A percentile compares a stretch with the other conserved stretches of the same genome.
Evolutionary conservation across 305 asterid species (phyloP).

Genomic region (Solanum hybrid): DNA sequence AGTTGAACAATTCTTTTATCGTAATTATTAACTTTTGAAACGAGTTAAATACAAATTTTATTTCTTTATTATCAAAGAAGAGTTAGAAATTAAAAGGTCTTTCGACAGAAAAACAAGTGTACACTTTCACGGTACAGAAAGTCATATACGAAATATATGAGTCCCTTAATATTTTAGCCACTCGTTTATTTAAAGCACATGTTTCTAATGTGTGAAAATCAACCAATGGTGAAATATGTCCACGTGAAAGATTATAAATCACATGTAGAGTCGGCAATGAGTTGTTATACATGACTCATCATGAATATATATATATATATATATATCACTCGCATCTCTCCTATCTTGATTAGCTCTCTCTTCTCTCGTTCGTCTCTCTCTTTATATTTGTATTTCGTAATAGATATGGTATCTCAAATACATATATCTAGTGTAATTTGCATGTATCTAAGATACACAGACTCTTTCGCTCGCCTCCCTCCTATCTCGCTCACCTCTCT

Average conservation of each 20-base stretch:
- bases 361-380: no score
- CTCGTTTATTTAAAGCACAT: constrained; percentile 7
- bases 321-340: neutral
- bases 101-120: neutral
- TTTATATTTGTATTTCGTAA: no score
- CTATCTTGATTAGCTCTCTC: no score
- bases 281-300: neutral
- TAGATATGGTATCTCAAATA: no score
- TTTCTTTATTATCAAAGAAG: neutral
- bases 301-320: no score
- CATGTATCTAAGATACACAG: no score
- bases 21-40: no score
- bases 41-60: neutral
- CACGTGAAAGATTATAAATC: constrained; percentile 12
- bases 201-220: neutral
- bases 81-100: neutral
- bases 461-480: no score
- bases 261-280: constrained; percentile 1
- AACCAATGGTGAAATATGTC: neutral
- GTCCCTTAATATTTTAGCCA: neutral
- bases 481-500: no score
- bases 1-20: neutral
- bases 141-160: neutral
- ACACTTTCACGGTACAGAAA: neutral
- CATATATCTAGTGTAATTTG: no score